Percentiles rank a stretch among this genome's conserved stretches.
phyloP scores from a whole-genome alignment of 495 filamentous ascomycete genomes.

The Penicillium longicatenatum region DNA sequence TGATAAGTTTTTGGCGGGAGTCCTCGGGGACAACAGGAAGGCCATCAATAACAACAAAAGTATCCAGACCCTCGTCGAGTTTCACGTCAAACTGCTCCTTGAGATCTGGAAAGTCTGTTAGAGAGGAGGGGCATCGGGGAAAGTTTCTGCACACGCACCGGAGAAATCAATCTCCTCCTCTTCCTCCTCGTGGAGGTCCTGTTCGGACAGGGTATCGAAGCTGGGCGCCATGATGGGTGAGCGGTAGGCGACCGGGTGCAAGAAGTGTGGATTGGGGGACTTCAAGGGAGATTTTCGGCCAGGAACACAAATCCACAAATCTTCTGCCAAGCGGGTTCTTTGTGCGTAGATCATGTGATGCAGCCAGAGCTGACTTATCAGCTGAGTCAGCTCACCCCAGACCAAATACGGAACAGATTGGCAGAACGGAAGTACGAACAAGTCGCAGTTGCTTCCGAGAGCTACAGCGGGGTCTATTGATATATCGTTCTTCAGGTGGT shows the following conservation, averaged over 20 bases:
- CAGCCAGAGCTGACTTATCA: background rate
- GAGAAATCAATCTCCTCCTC: conserved; percentile 93
- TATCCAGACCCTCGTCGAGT: conserved; percentile 91
- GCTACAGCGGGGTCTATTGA: background rate
- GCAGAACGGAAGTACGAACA: background rate
- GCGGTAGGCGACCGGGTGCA: conserved; percentile 29
- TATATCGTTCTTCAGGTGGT: background rate
- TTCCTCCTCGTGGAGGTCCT: conserved; percentile 82
- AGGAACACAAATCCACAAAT: conserved; percentile 40
- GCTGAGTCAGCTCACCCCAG: background rate
- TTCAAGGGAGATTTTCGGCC: conserved; percentile 36
- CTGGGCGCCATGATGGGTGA: conserved; percentile 67
- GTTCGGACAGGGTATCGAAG: conserved; percentile 71
- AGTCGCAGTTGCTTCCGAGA: background rate
- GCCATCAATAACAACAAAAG: conserved; percentile 94
- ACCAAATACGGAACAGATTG: background rate
- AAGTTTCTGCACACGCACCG: conserved; percentile 45
- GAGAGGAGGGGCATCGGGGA: conserved; percentile 30
- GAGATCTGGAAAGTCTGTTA: conserved; percentile 62
- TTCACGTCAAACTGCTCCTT: conserved; percentile 91
- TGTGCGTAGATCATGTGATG: conserved; percentile 26
- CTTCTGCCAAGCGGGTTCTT: conserved; percentile 35
- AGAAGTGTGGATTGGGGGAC: conserved; percentile 23
- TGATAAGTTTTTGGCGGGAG: conserved; percentile 84
- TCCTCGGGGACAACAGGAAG: conserved; percentile 82